A percentile compares a stretch with the other conserved stretches of the same genome.
Conservation (phyloP, 2,329 filamentous ascomycete genomes). For the Xylariaceae sp. region DNA sequence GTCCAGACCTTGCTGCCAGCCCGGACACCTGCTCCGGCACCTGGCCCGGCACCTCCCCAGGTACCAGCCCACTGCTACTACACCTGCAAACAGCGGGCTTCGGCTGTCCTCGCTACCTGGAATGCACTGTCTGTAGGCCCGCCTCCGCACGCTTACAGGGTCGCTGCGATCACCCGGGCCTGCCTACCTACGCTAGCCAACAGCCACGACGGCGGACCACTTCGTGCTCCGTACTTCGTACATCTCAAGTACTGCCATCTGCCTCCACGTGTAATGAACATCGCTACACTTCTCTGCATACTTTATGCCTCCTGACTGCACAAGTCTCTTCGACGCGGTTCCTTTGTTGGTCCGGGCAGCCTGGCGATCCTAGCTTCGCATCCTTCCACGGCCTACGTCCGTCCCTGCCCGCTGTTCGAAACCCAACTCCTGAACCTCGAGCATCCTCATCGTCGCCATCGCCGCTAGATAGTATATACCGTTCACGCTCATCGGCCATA, state of each 20-base stretch:
- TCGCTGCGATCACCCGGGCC: too few species aligned
- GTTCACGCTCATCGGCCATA: background rate
- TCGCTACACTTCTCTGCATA: background rate
- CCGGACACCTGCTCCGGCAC: background rate
- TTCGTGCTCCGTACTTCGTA: too few species aligned
- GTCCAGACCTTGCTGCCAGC: too few species aligned
- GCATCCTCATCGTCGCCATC: background rate
- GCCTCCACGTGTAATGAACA: too few species aligned
- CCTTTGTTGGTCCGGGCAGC: background rate
- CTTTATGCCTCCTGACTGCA: background rate
- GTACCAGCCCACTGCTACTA: background rate
- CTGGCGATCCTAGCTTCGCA: background rate
- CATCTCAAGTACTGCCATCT: too few species aligned
- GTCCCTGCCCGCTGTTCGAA: background rate
- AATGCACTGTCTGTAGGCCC: background rate
- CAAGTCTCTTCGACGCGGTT: background rate
- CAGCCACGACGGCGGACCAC: too few species aligned
- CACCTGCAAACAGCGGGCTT: background rate
- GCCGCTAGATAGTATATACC: background rate
- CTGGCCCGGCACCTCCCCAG: background rate
- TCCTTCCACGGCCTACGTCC: background rate
- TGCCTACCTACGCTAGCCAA: too few species aligned
- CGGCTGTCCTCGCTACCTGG: background rate
- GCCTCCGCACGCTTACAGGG: too few species aligned
- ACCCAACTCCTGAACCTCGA: background rate